Base-by-base conservation (phyloP, 331 rosid genomes). In the Pyracantha coccinea region DNA sequence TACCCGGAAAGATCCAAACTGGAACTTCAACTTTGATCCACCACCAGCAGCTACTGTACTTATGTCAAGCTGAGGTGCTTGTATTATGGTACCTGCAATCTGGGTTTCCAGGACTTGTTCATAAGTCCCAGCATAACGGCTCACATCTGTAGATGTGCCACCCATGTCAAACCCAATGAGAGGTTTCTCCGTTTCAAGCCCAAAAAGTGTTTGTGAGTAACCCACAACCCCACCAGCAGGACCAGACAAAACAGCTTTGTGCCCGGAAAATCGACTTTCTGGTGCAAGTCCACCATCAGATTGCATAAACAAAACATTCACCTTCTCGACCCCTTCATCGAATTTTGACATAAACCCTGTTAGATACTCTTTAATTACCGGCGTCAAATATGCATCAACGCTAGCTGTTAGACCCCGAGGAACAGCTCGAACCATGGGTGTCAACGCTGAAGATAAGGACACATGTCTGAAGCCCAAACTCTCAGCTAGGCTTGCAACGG, bases 151-250 rank as follows among this genome's bases (percentile, higher is more conserved):
- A 73, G 98, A 92, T 33, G 98, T 92, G 61, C 98, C 98, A 68
- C 98, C 98, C 96, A 92, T 92, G 81, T 92, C 98, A 83, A 92
- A 92, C 16, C 98, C 98, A 80, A 92, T 92, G 17, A 92, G 82
- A 31, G 98, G 96, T 72, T 86, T 92, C 68, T 73, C 81, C 12
- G 96, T 90, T 83, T 92, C 98, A 66, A 90, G 92, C 33, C 75
- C 87, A 35, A 90, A 92, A 73, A 92, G 96, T 60, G 98, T 92
- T 57, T 90, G 96, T 0, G 98, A 90, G 75, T 92, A 92, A 78
- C 96, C 98, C 45, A 92, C 98, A 77, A 92, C 93, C 60, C 98
- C 98, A 33, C 96, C 98, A 23, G 98, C 96, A 58, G 98, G 98
- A 20, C 96, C 96, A 55, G 98, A 92, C 68, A 92, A 77, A 67